Evolutionary conservation across 2,329 filamentous ascomycete species (phyloP), one percentile per base, ranked within the genome.

Genomic region (Phoma sp.): DNA sequence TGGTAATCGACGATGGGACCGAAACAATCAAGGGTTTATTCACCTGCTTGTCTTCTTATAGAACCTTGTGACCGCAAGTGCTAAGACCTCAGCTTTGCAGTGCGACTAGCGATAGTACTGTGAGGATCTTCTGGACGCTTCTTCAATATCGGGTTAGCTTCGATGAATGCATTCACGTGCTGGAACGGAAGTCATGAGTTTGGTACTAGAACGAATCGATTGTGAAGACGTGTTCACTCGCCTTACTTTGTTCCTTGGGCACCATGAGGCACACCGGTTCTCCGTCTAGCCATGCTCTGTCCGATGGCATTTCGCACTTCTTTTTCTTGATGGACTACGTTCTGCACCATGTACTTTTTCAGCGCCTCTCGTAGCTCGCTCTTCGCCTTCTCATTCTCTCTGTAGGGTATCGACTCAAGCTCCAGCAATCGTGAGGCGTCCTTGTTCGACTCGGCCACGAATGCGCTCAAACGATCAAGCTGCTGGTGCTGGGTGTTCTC

Each of bases 271-370:
- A 83, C 87, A 67, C 87, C 85, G 13, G 80, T 73, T 62, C 88
- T 82, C 64, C 86, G 78, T 69, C 82, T 86, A 71, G 85, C 82
- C 53, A 93, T 77, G 25, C 87, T 86, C 55, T 82, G 84, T 22
- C 86, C 87, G 64, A 96, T 81, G 0, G 92, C 92, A 74, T 91
- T 88, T 64, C 88, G 84, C 8, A 98, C 94, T 77, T 94, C 91
- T 0, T 88, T 88, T 84, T 86, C 62, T 86, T 84, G 56, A 96
- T 89, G 13, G 88, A 75, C 67, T 6, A 74, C 93, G 70, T 96
- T 96, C 74, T 96, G 87, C 45, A 97, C 87, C 64, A 98, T 80
- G 84, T 92, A 96, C 68, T 95, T 91, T 76, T 88, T 90, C 77
- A 97, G 84, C 67, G 89, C 90, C 36, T 83, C 82, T 58, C 87